phyloP scores from a whole-genome alignment of 1,284 basidiomycete species.

The Vanrija sp. region DNA sequence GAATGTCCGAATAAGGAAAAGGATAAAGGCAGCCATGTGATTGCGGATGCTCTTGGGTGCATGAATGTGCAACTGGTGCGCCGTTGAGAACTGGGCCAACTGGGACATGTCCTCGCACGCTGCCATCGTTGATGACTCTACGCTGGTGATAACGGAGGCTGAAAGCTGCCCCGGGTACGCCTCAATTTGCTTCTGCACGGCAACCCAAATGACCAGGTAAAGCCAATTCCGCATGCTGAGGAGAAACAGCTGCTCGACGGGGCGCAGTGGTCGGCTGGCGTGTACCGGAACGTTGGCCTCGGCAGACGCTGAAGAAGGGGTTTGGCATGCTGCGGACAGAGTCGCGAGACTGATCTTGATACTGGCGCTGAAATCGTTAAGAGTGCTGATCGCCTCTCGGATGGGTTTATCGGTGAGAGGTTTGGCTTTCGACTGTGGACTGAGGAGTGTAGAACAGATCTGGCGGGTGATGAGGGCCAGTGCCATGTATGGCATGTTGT shows the following conservation, averaged over 20 bases:
- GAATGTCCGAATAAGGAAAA: slow-evolving; percentile 5
- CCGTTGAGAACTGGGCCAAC: slow-evolving; percentile 1
- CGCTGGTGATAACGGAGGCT: background rate
- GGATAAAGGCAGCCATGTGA: slow-evolving; percentile 9
- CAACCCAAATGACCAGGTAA: slow-evolving; percentile 7
- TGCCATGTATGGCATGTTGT: slow-evolving; percentile 1
- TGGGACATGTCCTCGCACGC: slow-evolving; percentile 8
- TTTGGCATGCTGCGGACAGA: background rate
- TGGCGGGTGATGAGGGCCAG: slow-evolving; percentile 1
- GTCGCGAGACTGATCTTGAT: slow-evolving; percentile 1
- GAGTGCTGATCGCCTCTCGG: background rate
- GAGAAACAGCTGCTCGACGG: slow-evolving; percentile 5
- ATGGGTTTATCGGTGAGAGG: background rate
- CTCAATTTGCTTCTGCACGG: slow-evolving; percentile 3
- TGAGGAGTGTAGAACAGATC: slow-evolving; percentile 3
- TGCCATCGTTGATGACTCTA: background rate
- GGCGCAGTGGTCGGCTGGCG: background rate
- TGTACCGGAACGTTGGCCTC: background rate
- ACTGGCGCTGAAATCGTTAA: background rate
- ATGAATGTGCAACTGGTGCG: slow-evolving; percentile 1
- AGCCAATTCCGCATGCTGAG: slow-evolving; percentile 11
- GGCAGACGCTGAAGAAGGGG: background rate
- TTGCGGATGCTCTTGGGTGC: slow-evolving; percentile 6
- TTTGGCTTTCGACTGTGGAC: background rate
- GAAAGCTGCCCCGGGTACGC: background rate